Evolutionary conservation across 768 basidiomycete species (phyloP), one percentile per base, ranked within the genome.

Genomic region (Boletus rubroflammeus): DNA sequence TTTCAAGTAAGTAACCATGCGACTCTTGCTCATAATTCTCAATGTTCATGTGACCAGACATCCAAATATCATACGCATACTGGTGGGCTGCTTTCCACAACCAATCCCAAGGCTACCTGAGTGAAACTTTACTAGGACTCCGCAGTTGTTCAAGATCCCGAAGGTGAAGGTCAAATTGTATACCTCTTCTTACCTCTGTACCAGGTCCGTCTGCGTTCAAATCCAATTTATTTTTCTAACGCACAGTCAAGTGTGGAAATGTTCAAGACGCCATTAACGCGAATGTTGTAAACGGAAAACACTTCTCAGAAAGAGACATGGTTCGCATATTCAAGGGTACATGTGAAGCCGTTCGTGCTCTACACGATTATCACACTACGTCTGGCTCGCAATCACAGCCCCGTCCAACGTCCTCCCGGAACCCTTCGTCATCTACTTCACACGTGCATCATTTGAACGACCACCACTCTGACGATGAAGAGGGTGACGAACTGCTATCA

Each of bases 121-220:
- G 25, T 35, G 40, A 34, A 60, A 61, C 41, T 44, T 35, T 32
- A 26, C 26, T 44, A 92, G 90, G 94, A 98, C 66, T 95, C 94
- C 14, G 92, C 94, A 1, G 92, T 96, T 5, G 87, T 95, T 1
- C 93, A 97, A 71, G 94, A 98, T 64, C 87, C 90, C 32, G 86
- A 89, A 55, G 94, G 92, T 14, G 93, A 94, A 45, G 93, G 93
- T 11, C 89, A 96, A 71, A 89, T 98, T 53, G 93, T 97, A 29
- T 98, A 97, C 70, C 84, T 98, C 50, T 98, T 99, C 78, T 76
- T 98, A 6, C 97, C 97, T 0, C 77, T 93, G 32, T 98, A 94
- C 76, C 88, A 91, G 78, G 91, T 88, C 42, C 35, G 74, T 64
- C n/a, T 41, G 23, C 45, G 29, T 38, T 26, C 28, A 13, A 32